A percentile compares a stretch with the other conserved stretches of the same genome.
These are phyloP conservation scores for Fusarium cyanostomum DNA, from an alignment of 2,329 filamentous ascomycete species.

Conservation along the genomic window DNA sequence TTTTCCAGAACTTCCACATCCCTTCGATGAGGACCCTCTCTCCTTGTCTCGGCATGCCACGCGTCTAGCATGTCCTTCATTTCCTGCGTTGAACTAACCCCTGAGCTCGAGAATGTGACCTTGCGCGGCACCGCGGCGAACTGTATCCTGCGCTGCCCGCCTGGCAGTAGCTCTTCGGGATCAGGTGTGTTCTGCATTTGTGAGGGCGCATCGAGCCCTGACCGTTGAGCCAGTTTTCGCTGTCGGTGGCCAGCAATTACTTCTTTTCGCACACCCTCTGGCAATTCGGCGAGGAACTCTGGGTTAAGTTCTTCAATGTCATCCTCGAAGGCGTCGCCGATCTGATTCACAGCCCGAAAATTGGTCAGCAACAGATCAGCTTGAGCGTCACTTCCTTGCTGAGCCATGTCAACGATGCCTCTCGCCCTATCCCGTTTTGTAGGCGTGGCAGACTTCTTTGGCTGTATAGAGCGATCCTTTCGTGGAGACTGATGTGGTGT, in stretches of 20 bases:
- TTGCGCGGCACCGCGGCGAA: conserved; percentile 60
- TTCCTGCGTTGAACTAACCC: conserved; percentile 60
- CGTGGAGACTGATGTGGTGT: conserved; percentile 62
- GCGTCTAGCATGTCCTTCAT: conserved; percentile 77
- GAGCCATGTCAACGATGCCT: conserved; percentile 54
- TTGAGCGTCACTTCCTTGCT: conserved; percentile 63
- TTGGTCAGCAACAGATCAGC: conserved; percentile 77
- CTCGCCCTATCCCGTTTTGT: conserved; percentile 68
- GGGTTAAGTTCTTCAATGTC: conserved; percentile 66
- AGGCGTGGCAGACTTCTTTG: conserved; percentile 66
- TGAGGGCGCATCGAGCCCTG: conserved; percentile 56
- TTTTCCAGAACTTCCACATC: conserved; percentile 79
- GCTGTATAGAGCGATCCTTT: conserved; percentile 62
- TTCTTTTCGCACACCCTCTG: conserved; percentile 81
- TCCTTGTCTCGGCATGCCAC: conserved; percentile 78
- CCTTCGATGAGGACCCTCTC: conserved; percentile 79
- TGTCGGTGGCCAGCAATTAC: conserved; percentile 75
- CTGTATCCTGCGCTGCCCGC: conserved; percentile 55
- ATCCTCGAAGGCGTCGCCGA: conserved; percentile 45
- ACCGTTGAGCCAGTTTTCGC: conserved; percentile 65
- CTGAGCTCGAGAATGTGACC: conserved; percentile 56
- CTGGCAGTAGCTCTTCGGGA: conserved; percentile 38
- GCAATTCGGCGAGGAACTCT: conserved; percentile 83
- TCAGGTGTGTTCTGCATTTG: conserved; percentile 40
- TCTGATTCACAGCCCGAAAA: conserved; percentile 63